Evolutionary conservation across 495 filamentous ascomycete genomes (phyloP).

Genomic region (Hamigera avellanea): DNA sequence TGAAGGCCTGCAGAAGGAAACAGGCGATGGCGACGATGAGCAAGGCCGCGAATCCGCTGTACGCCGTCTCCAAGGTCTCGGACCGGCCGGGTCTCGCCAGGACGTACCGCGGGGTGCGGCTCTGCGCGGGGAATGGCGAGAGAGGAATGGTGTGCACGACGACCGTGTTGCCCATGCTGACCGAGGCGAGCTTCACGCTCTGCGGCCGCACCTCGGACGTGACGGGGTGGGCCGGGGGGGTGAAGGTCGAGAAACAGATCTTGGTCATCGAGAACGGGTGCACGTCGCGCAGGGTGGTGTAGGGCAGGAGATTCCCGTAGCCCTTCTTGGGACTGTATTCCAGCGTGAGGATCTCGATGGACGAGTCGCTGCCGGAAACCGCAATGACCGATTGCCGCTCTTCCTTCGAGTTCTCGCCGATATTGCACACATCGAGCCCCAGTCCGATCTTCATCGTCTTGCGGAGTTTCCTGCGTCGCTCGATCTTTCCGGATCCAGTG

Average conservation of each 20-base stretch:
- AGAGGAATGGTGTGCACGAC: conserved; percentile 79
- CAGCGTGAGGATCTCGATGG: conserved; percentile 65
- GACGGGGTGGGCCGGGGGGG: conserved; percentile 39
- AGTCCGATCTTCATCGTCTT: conserved; percentile 51
- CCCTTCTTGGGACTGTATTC: conserved; percentile 41
- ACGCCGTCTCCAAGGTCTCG: conserved; percentile 31
- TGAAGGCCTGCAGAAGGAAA: conserved; percentile 51
- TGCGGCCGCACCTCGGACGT: conserved; percentile 37
- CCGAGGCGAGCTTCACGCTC: conserved; percentile 70
- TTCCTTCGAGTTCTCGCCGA: conserved; percentile 41
- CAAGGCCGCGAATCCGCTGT: conserved; percentile 38
- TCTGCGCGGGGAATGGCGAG: conserved; percentile 36
- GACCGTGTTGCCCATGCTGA: conserved; percentile 73
- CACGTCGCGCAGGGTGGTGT: conserved; percentile 56
- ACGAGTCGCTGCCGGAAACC: conserved; percentile 70
- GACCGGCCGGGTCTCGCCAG: conserved; percentile 45
- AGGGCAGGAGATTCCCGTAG: conserved; percentile 46
- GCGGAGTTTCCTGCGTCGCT: conserved; percentile 43
- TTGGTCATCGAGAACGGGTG: conserved; percentile 82
- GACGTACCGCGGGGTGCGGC: conserved; percentile 52
- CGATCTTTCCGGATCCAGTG: conserved; percentile 13
- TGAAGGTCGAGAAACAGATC: conserved; percentile 65
- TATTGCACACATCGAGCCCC: conserved; percentile 60
- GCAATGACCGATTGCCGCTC: conserved; percentile 70
- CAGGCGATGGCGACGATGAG: conserved; percentile 43